Evolutionary conservation across 2,329 filamentous ascomycete species (phyloP), one percentile per base, ranked within the genome.

Genomic region (Pseudocercospora macadamiae): DNA sequence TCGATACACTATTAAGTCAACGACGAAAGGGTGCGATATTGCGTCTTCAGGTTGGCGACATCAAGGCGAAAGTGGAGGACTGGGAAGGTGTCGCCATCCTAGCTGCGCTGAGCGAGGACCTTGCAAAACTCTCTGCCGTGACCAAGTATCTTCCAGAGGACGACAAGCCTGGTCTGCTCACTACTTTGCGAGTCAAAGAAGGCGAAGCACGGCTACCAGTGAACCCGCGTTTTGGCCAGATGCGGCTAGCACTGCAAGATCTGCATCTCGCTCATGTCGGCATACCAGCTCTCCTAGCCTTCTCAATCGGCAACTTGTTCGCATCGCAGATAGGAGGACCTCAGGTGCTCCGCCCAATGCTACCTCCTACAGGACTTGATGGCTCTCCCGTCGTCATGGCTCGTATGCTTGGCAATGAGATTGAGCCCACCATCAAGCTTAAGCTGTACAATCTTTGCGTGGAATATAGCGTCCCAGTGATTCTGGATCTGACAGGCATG

Each of bases 81-180:
- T 75, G 91, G 36, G 79, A 84, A 9, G 85, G 89, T 64, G 77
- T 96, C 14, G 79, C 84, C 8, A 83, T 85, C 39, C 79, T 99
- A 12, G 84, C 88, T 6, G 82, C 83, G 9, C 82, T 99, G 7
- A 88, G 84, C 0, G 87, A 65, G 63, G 95, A 99, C 68, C 73
- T 97, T 49, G 83, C 88, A 4, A 91, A 89, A 65, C 80, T 99
- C 4, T 90, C 92, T 0, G 93, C 87, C 0, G 91, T 99, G 23
- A 85, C 93, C 5, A 97, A 97, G 71, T 97, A 97, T 72, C 81
- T 99, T 2, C 93, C 95, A 0, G 93, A 99, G 67, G 95, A 99
- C 74, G 93, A 99, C 68, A 85, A 93, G 1, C 95, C 95, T 2
- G 95, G 95, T 0, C 79, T 97, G 18, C 79, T 99, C 34, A 92